A percentile compares a stretch with the other conserved stretches of the same genome.
Evolutionary conservation across 495 filamentous ascomycete species (phyloP).

Genomic region (Haplographium delicatum): DNA sequence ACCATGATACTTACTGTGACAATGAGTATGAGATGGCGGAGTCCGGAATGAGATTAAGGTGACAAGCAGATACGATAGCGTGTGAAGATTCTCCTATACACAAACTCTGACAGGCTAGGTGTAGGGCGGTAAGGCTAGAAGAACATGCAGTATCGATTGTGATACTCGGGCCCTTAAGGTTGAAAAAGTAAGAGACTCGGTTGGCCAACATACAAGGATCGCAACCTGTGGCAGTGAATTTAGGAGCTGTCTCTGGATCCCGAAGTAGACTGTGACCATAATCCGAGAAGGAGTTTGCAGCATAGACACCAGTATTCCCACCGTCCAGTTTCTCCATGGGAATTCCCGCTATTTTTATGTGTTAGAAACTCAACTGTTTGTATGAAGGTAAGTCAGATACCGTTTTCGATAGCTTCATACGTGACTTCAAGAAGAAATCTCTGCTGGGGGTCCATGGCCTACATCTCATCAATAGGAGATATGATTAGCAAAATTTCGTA

Average conservation of each 20-base stretch:
- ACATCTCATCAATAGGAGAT: too few species aligned
- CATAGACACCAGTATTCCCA: constrained; percentile 26
- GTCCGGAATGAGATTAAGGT: too few species aligned
- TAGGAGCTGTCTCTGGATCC: constrained; percentile 3
- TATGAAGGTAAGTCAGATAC: not conserved
- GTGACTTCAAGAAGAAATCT: constrained; percentile 49
- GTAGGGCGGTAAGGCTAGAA: too few species aligned
- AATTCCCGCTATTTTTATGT: constrained; percentile 34
- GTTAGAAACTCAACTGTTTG: not conserved
- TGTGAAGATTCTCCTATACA: too few species aligned
- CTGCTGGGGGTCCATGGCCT: constrained; percentile 46
- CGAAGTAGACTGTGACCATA: constrained; percentile 25
- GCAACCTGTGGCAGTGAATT: constrained; percentile 13
- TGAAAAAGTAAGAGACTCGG: constrained; percentile 44
- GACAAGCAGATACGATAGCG: too few species aligned
- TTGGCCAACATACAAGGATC: constrained; percentile 40
- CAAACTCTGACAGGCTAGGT: too few species aligned
- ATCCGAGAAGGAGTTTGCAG: constrained; percentile 33
- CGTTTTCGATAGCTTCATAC: constrained; percentile 50
- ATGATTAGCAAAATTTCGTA: too few species aligned
- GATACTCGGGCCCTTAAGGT: constrained; percentile 42
- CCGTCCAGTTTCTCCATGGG: constrained; percentile 27
- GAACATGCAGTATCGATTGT: constrained; percentile 55
- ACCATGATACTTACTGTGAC: too few species aligned
- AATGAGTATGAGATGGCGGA: too few species aligned